These are phyloP conservation scores for Penicillium paradoxum DNA, from an alignment of 495 filamentous ascomycete genomes.

Conservation along the genomic window DNA sequence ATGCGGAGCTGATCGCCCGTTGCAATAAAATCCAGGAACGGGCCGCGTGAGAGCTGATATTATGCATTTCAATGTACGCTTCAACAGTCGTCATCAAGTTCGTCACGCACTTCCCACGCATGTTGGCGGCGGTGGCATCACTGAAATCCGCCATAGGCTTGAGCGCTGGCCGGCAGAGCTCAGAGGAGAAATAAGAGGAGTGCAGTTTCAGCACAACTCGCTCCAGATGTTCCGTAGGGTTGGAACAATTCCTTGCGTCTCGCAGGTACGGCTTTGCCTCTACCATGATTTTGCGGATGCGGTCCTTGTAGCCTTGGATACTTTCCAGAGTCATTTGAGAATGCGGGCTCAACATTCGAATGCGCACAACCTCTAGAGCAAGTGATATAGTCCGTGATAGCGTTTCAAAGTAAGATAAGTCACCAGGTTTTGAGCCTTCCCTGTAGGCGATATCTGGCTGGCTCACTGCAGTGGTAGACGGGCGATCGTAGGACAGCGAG, in stretches of 20 bases:
- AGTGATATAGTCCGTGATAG: constrained; percentile 51
- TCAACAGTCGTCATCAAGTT: constrained; percentile 43
- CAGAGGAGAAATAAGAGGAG: constrained; percentile 54
- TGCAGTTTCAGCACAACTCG: constrained; percentile 54
- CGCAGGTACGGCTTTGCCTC: constrained; percentile 50
- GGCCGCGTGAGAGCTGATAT: constrained; percentile 38
- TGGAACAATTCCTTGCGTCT: constrained; percentile 44
- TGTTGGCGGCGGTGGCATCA: constrained; percentile 34
- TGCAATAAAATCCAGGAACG: constrained; percentile 47
- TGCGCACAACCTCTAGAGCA: constrained; percentile 52
- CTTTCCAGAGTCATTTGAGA: constrained; percentile 38
- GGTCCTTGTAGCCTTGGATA: constrained; percentile 48
- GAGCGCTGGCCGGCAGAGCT: constrained; percentile 56
- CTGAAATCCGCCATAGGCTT: constrained; percentile 31
- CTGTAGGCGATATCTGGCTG: constrained; percentile 46
- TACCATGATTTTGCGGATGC: constrained; percentile 47
- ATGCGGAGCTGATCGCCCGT: constrained; percentile 45
- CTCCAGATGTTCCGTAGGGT: constrained; percentile 48
- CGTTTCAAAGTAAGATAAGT: constrained; percentile 47
- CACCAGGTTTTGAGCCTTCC: constrained; percentile 36
- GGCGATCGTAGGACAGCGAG: constrained; percentile 56
- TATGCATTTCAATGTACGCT: constrained; percentile 44
- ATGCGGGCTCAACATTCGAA: constrained; percentile 46
- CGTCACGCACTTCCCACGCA: constrained; percentile 41
- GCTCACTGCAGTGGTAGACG: constrained; percentile 47